A percentile compares a stretch with the other conserved stretches of the same genome.
phyloP scores from a whole-genome alignment of 345 rosid genomes.

The Eucalyptus paniculata region DNA sequence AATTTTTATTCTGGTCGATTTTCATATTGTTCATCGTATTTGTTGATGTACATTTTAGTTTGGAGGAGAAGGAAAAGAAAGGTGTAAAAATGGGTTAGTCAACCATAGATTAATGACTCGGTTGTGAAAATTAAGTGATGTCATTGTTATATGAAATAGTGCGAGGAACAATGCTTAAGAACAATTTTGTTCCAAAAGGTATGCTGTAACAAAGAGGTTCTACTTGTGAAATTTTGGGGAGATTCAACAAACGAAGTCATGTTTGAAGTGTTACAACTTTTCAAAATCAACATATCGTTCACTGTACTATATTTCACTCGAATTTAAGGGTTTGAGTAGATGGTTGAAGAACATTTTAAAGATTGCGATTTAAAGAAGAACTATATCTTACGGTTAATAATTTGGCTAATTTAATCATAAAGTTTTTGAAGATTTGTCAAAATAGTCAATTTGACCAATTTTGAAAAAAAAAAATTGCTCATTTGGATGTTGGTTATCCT shows the following conservation, averaged over 20 bases:
- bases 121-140: background rate
- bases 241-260: background rate
- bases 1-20: background rate
- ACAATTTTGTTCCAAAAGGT: background rate
- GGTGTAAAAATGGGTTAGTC: background rate
- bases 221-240: background rate
- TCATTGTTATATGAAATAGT: background rate
- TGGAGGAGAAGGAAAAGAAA: background rate
- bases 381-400: too few species aligned
- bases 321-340: too few species aligned
- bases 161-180: background rate
- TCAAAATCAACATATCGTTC: background rate
- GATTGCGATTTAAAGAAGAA: too few species aligned
- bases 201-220: background rate
- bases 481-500: accelerated
- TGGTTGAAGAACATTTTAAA: too few species aligned
- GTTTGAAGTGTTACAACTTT: too few species aligned
- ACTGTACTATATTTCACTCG: background rate
- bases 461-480: too few species aligned
- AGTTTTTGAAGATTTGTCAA: too few species aligned
- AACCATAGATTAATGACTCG: background rate
- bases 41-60: background rate
- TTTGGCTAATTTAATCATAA: too few species aligned
- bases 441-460: too few species aligned
- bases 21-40: background rate